Evolutionary conservation across 2,329 filamentous ascomycete genomes (phyloP), one percentile per base, ranked within the genome.

Genomic region (Parafenestella ontariensis): DNA sequence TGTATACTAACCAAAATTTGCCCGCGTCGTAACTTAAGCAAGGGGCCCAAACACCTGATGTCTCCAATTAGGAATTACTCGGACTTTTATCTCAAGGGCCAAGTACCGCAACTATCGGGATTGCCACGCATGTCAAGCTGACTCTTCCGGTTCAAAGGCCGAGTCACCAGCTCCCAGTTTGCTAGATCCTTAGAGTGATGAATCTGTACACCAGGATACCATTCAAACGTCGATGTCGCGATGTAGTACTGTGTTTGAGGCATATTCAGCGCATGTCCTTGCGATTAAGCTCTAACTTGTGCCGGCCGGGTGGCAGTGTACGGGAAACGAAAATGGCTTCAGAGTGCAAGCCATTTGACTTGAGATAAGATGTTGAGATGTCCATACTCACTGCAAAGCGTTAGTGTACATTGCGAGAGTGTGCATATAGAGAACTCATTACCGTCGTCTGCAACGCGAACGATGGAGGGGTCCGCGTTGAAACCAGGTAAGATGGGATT

Each of bases 1-100:
- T 87, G 69, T 86, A 88, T 1, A 88, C 85, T 5, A 88, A 81
- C 80, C 82, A 88, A 72, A 87, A 88, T 49, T 75, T 80, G 2
- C 81, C 77, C 41, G 84, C 85, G 58, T 87, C 85, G 59, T 88
- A 84, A 0, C 81, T 84, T 18, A 89, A 77, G 62, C 86, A 88
- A 0, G 86, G 86, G 1, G 86, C 85, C 84, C 85, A 88, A n/a
- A 88, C 76, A 1, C 61, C 61, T 64, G 17, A 40, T 15, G n/a
- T 10, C 5, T 23, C 39, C 13, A 13, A 17, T 62, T 37, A 58
- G 31, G 20, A 44, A 41, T 11, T 26, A 31, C 17, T 20, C 24
- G 10, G 6, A 13, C 28, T 7, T 9, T 28, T 0, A 18, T 21
- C 18, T 13, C 9, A 6, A 20, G 28, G 29, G n/a, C 18, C 15